Base-by-base conservation (phyloP, 1,284 basidiomycete genomes). In the Papiliotrema fonsecae region DNA sequence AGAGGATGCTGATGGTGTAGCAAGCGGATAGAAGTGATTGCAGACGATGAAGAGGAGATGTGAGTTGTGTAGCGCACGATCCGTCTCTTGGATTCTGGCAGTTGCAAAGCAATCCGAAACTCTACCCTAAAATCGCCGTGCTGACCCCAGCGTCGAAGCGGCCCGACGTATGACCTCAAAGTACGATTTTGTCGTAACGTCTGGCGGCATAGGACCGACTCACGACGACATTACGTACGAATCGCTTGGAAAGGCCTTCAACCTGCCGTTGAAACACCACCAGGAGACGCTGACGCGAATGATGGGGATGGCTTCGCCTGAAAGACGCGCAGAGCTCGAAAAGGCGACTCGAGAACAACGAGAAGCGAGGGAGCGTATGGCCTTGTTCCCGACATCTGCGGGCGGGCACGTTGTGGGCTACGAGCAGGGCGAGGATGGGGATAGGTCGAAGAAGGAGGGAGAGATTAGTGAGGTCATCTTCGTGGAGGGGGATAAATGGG, bases 141-240 rank as follows among this genome's bases (percentile, higher is more conserved):
- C 47, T 44, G 31, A 39, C 47, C 13, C 10, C 65, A 90, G 87
- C 55, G 77, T 88, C 51, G 88, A 94, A 65, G 88, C 92, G 1
- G 88, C 87, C 28, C 77, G 81, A 45, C 79, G 90, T 5, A 82
- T 97, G 78, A 84, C 87, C n/a, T 70, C 78, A 34, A 81, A 80
- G 42, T 92, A 90, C 67, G 90, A 94, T 72, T 84, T 92, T 62
- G 88, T 94, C 21, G 79, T 94, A 48, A 92, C 88, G 0, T 84
- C 82, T 16, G 88, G 89, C 1, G 72, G 74, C 13, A 90, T 93
- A 50, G 88, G 89, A 0, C 86, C 88, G 1, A 90, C 88, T 3
- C 87, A 90, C 61, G 88, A 88, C 64, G 88, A 92, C 62, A 94
- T 94, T 62, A 94, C 90, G 2, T 96, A 96, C 65, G 78, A 82